Evolutionary conservation across 441 rosid species (phyloP).

Genomic region (Erodium moschatum): DNA sequence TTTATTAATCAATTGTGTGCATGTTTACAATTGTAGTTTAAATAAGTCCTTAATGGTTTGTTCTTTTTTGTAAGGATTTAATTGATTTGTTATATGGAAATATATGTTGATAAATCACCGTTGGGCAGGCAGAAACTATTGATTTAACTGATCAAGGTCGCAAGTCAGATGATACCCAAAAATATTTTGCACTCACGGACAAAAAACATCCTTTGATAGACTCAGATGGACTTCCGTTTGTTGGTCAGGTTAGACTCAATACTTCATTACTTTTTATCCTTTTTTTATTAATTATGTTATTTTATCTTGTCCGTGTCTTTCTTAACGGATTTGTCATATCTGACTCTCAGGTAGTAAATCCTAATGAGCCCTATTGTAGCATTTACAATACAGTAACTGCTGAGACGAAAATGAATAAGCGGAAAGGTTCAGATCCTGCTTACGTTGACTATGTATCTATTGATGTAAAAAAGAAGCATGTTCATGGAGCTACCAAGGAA

Average conservation of each 20-base stretch:
- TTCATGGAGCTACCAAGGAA: background rate
- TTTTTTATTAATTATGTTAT: constrained; percentile 13
- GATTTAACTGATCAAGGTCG: constrained; percentile 56
- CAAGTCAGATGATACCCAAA: constrained; percentile 37
- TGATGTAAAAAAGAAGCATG: constrained; percentile 59
- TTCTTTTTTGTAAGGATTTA: background rate
- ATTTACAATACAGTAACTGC: constrained; percentile 45
- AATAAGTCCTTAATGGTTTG: background rate
- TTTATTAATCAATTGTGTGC: background rate
- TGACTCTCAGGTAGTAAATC: constrained; percentile 52
- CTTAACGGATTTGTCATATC: constrained; percentile 16
- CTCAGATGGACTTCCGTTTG: constrained; percentile 87
- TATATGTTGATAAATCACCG: constrained; percentile 9
- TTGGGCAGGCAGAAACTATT: constrained; percentile 71
- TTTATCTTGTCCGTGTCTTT: constrained; percentile 11
- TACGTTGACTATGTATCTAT: constrained; percentile 73
- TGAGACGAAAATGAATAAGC: constrained; percentile 27
- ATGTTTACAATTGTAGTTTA: background rate
- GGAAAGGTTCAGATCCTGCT: constrained; percentile 74
- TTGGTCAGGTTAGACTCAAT: constrained; percentile 65
- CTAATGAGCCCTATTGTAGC: constrained; percentile 64
- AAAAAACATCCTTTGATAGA: constrained; percentile 44
- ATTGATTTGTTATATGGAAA: background rate
- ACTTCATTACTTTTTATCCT: constrained; percentile 8
- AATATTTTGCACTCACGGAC: constrained; percentile 27